Base-by-base conservation (phyloP, 2,329 filamentous ascomycete genomes). In the Diplodia sapinea region DNA sequence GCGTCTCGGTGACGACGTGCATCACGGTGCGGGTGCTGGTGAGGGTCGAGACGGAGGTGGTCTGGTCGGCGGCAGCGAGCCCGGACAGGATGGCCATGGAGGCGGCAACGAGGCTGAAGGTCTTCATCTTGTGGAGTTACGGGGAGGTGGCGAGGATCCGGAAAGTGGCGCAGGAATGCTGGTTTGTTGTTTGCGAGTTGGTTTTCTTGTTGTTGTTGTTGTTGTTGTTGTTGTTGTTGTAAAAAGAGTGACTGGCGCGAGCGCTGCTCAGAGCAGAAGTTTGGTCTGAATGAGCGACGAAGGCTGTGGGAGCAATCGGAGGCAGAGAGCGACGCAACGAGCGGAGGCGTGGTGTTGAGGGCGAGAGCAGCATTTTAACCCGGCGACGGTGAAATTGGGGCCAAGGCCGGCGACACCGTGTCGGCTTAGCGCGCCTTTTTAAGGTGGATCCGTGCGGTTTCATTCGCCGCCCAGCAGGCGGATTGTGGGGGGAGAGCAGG, bases 1-100 rank as follows among this genome's bases (percentile, higher is more conserved):
- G 55, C 17, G 77, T 79, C 72, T 78, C 73, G 62, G 77, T 78
- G 75, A 77, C 76, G 72, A 79, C 73, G 70, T 73, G 75, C 71
- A 76, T 75, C 73, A 79, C 72, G 69, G 78, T 79, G 47, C 55
- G 65, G 33, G 65, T 67, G 65, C 65, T 67, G 65, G 65, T 67
- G 65, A 61, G 36, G 55, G 65, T 67, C 52, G 64, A 66, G 52
- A 26, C 49, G n/a, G 52, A 49, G 11, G 64, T 66, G 15, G 52
- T 66, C 17, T 77, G 78, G 69, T 76, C 78, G 74, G 77, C 74
- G 70, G 77, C 79, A 17, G 77, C 75, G 69, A 73, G 72, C 36
- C 72, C 73, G 72, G 75, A 66, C 70, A 79, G 73, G 59, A 76
- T 74, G 69, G 76, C 75, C 69, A 79, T 73, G 69, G 76, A 72